Conservation (phyloP, 1,139 yeast species). For the Suhomyces maxii region DNA sequence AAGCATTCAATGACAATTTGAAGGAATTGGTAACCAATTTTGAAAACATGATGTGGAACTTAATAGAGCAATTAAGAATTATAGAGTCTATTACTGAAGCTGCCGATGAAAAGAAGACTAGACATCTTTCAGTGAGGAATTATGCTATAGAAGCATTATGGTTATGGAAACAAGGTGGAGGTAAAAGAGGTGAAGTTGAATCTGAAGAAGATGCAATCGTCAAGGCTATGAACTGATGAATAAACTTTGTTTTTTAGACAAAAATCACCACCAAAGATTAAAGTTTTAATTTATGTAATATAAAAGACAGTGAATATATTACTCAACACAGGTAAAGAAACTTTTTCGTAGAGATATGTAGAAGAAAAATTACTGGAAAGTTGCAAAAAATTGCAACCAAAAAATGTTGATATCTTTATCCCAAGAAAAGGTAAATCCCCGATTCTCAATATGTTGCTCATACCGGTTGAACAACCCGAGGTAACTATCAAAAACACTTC, state of each 20-base stretch:
- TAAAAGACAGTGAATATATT: background rate
- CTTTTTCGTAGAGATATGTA: background rate
- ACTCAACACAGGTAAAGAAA: too few relatives aligned
- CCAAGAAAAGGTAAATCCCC: conserved; percentile 4
- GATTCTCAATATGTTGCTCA: conserved; percentile 3
- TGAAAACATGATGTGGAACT: conserved; percentile 71
- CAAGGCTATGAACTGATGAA: conserved; percentile 9
- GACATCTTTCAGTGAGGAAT: conserved; percentile 72
- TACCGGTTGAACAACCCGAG: conserved; percentile 4
- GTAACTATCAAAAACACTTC: background rate
- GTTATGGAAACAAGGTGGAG: conserved; percentile 87
- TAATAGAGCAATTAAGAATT: conserved; percentile 63
- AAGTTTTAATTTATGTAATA: too few relatives aligned
- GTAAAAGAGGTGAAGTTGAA: conserved; percentile 29
- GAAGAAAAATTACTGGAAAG: background rate
- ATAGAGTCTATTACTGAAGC: conserved; percentile 74
- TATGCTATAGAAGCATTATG: conserved; percentile 93
- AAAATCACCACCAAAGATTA: too few relatives aligned
- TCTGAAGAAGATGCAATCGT: conserved; percentile 16
- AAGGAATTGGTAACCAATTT: conserved; percentile 45
- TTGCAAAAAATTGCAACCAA: background rate
- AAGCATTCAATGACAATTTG: conserved; percentile 38
- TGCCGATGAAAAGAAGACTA: conserved; percentile 65
- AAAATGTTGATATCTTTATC: conserved; percentile 1
- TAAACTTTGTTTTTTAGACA: too few relatives aligned